These are phyloP conservation scores for Linum tenue DNA, from an alignment of 345 rosid species.

Conservation along the genomic window DNA sequence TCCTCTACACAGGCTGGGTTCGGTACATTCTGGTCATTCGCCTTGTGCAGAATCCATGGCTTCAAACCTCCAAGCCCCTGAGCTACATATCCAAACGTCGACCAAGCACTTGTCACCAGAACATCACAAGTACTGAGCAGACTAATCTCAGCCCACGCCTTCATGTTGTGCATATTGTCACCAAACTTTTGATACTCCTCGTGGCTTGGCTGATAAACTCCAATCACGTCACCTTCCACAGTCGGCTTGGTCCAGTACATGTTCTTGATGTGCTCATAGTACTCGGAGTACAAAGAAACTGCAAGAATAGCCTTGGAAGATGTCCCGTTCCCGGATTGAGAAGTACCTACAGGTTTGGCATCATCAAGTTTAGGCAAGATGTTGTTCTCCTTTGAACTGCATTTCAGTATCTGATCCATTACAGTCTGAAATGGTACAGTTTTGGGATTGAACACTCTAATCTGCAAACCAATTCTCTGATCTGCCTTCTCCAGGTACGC, in stretches of 20 bases:
- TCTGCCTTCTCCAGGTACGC: conserved; percentile 12
- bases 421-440: neutral
- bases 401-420: conserved; percentile 14
- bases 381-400: conserved; percentile 7
- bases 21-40: neutral
- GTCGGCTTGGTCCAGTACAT: neutral
- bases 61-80: conserved; percentile 1
- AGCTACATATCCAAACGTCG: conserved; percentile 5
- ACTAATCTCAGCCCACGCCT: neutral
- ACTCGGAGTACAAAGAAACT: neutral
- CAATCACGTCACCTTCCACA: neutral
- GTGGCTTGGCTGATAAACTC: conserved; percentile 4
- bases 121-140: neutral
- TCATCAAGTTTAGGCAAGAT: neutral
- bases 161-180: conserved; percentile 1
- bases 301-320: neutral
- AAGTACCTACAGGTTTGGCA: neutral
- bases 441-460: conserved; percentile 9
- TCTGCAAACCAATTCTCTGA: conserved; percentile 14
- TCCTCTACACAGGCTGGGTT: neutral
- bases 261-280: neutral
- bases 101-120: neutral
- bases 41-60: conserved; percentile 2
- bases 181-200: neutral
- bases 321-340: neutral